Conservation (phyloP, 2,329 filamentous ascomycete species). For the Microsporum canis region DNA sequence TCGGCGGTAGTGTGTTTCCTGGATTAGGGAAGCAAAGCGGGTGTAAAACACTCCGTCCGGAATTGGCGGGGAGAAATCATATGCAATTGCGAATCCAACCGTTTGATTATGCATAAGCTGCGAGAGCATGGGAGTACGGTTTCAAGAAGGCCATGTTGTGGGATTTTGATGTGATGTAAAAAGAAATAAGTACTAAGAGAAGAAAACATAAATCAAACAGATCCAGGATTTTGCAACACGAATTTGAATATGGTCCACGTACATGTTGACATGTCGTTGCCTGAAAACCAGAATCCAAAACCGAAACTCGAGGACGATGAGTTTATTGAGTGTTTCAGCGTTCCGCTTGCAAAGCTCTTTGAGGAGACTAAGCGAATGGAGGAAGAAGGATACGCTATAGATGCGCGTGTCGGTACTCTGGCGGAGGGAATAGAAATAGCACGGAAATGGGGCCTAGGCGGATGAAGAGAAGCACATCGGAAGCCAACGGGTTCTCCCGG, state of each 20-base stretch:
- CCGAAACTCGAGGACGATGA: constrained; percentile 66
- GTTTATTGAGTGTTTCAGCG: constrained; percentile 68
- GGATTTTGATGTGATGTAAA: no score
- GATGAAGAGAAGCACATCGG: not conserved
- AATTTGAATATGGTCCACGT: constrained; percentile 54
- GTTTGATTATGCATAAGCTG: not conserved
- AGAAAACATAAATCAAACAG: constrained; percentile 17
- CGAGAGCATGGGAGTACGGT: not conserved
- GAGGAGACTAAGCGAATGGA: constrained; percentile 56
- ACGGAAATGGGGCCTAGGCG: constrained; percentile 35
- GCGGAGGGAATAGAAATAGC: constrained; percentile 69
- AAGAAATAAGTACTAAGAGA: not conserved
- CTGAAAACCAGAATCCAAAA: constrained; percentile 57
- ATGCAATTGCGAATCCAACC: no score
- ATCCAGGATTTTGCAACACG: constrained; percentile 41
- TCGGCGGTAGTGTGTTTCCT: not conserved
- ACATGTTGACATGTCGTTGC: constrained; percentile 55
- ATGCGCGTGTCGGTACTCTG: constrained; percentile 64
- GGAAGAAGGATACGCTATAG: constrained; percentile 61
- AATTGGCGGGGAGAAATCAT: no score
- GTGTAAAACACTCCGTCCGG: no score
- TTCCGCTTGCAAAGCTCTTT: constrained; percentile 54
- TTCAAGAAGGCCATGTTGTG: no score
- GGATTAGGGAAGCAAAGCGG: no score
- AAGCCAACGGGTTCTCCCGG: not conserved